Conservation (phyloP, 768 basidiomycete genomes). For the Lanmaoa pseudosensibilis region DNA sequence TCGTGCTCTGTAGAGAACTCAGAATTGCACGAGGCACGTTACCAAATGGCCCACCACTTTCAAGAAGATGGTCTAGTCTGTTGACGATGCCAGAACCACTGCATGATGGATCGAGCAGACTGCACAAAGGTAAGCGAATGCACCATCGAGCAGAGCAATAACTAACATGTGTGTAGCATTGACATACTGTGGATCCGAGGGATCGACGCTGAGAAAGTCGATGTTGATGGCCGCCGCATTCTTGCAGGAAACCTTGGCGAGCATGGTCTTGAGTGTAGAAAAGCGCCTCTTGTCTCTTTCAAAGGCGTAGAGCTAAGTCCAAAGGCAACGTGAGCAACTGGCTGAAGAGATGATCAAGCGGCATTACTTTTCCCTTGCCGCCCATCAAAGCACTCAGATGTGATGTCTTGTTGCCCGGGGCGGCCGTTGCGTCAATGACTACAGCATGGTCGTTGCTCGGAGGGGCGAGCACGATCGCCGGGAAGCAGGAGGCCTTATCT, state of each 20-base stretch:
- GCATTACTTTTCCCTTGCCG: slow-evolving; percentile 70
- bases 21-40: slow-evolving; percentile 3
- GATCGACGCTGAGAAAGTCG: slow-evolving; percentile 85
- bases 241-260: slow-evolving; percentile 75
- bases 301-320: slow-evolving; percentile 75
- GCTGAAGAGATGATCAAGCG: not conserved
- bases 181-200: slow-evolving; percentile 58
- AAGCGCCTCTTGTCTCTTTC: slow-evolving; percentile 85
- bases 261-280: slow-evolving; percentile 81
- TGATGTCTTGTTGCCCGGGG: slow-evolving; percentile 97
- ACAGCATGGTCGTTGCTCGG: slow-evolving; percentile 48
- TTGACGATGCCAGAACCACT: slow-evolving; percentile 94
- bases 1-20: slow-evolving; percentile 46
- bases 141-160: not conserved
- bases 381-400: slow-evolving; percentile 88
- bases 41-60: slow-evolving; percentile 51
- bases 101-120: slow-evolving; percentile 94
- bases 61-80: slow-evolving; percentile 80
- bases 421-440: slow-evolving; percentile 93
- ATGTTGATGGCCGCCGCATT: slow-evolving; percentile 75
- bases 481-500: slow-evolving; percentile 98
- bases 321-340: not conserved
- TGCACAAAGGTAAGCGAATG: slow-evolving; percentile 30
- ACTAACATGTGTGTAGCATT: slow-evolving; percentile 85
- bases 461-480: slow-evolving; percentile 82